Base-by-base conservation (phyloP, 805 yeast genomes). In the Monosporozyma solicola region DNA sequence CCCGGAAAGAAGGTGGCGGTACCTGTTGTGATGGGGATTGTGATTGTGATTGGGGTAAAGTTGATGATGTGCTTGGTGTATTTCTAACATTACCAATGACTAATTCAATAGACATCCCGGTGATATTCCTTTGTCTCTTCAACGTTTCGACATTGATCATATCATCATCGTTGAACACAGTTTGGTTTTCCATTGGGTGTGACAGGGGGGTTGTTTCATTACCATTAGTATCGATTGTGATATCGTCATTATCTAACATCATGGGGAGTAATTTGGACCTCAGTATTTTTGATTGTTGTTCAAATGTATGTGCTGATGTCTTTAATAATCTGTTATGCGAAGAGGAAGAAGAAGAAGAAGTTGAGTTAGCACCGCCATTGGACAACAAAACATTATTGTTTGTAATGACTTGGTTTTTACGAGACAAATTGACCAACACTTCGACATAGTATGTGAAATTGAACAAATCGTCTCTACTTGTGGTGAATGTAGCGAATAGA, bases 401-500 rank as follows among this genome's bases (percentile, higher is more conserved):
- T 6, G 70, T 61, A 54, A 60, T 63, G 5, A 74, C 68, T 8
- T 67, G 59, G 54, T 73, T 75, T 55, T 79, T 82, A 24, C 85
- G 87, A 2, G 91, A 82, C 44, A 91, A 69, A 62, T 90, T 90
- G n/a, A 87, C 80, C 53, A 88, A 75, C 2, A 86, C 90, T 65
- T 90, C 97, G 15, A 90, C 72, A 63, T 85, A 87, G 65, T 91
- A 90, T 63, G 87, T 92, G 67, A 90, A 90, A 2, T 89, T 77
- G 8, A 89, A 88, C 48, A 84, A 24, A n/a, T 41, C 70, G 22
- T 57, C 59, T 47, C 58, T 59, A 50, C 87, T 79, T 1, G 86
- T 85, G 16, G 80, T 75, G 13, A 88, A 86, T 0, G 96, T 87
- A 0, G 96, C 95, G 64, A 90, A 88, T 0, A 87, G 83, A 60